Evolutionary conservation across 768 basidiomycete species (phyloP), one percentile per base, ranked within the genome.

Genomic region (Termitomyces sp.): DNA sequence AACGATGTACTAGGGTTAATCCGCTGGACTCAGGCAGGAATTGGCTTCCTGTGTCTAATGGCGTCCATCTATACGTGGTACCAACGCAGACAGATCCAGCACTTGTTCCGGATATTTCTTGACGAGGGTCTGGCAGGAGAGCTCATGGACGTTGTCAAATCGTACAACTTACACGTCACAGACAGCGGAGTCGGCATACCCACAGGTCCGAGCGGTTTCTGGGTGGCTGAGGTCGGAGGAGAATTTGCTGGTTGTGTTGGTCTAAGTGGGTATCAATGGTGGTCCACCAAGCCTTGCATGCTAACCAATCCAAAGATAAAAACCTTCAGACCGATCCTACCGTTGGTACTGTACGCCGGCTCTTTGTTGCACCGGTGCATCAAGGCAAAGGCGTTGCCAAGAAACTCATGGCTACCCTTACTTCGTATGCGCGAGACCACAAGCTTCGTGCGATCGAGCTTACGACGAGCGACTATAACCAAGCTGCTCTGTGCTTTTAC

Each of bases 171-270:
- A 9, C 40, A 28, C 15, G 32, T 61, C 24, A 53, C 42, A 0
- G 46, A 55, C 18, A 60, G 46, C 15, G 62, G 59, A 11, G 7
- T 33, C 7, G 63, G 59, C 44, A 28, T 51, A 22, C 46, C 66
- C 18, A 59, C 22, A 11, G 60, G 64, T 15, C 55, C 51, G 2
- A 46, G 62, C 9, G 58, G 52, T 15, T 67, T 65, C 46, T 67
- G 66, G 66, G 60, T 67, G 15, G 66, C 66, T 50, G 62, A 65
- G 24, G 53, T 57, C 1, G 52, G n/a, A 8, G 58, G 57, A 20
- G 52, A 63, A 44, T 42, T 67, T 12, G 57, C 59, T 24, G 66
- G 66, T 33, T 63, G 60, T 24, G 52, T 67, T n/a, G 66, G 66
- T n/a, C 51, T 67, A 16, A 63, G 66, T 67, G 12, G 7, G 59